Evolutionary conservation across 2,329 filamentous ascomycete genomes (phyloP).

Genomic region (Mollisia scopiformis): DNA sequence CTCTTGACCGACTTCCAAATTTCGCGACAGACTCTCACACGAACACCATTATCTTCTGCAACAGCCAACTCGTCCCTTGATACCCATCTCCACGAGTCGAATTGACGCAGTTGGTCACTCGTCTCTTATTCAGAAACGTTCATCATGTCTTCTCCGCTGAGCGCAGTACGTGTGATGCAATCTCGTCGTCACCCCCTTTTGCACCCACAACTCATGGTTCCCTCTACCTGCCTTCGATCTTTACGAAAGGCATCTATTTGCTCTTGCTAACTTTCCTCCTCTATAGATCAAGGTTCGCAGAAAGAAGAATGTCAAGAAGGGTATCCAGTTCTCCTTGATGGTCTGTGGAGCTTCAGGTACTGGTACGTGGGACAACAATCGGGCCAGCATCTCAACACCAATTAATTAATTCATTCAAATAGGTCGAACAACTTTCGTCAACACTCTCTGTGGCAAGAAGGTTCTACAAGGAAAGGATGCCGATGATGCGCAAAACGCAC

Average conservation of each 20-base stretch:
- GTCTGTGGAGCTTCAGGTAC: conserved; percentile 98
- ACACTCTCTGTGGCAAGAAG: conserved; percentile 95
- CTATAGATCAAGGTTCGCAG: conserved; percentile 90
- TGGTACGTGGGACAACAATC: conserved; percentile 61
- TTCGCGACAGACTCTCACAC: conserved; percentile 29
- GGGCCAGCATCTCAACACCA: not conserved
- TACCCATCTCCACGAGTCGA: conserved; percentile 18
- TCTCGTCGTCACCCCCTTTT: conserved; percentile 31
- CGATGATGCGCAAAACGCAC: conserved; percentile 85
- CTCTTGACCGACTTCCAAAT: conserved; percentile 29
- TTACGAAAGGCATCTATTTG: conserved; percentile 23
- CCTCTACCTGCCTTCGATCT: conserved; percentile 32
- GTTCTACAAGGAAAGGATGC: conserved; percentile 91
- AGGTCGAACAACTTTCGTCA: conserved; percentile 98
- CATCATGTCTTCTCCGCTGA: conserved; percentile 56
- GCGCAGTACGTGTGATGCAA: conserved; percentile 49
- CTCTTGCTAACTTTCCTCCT: conserved; percentile 31
- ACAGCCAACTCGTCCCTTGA: conserved; percentile 22
- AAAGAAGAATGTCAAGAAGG: conserved; percentile 95
- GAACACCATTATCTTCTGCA: conserved; percentile 18
- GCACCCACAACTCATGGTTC: conserved; percentile 31
- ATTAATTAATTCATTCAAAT: conserved; percentile 44
- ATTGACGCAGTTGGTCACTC: conserved; percentile 15
- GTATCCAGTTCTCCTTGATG: conserved; percentile 99
- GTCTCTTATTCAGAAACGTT: conserved; percentile 10